Evolutionary conservation across 306 rosid species (phyloP).

Genomic region (Acacia melanoxylon): DNA sequence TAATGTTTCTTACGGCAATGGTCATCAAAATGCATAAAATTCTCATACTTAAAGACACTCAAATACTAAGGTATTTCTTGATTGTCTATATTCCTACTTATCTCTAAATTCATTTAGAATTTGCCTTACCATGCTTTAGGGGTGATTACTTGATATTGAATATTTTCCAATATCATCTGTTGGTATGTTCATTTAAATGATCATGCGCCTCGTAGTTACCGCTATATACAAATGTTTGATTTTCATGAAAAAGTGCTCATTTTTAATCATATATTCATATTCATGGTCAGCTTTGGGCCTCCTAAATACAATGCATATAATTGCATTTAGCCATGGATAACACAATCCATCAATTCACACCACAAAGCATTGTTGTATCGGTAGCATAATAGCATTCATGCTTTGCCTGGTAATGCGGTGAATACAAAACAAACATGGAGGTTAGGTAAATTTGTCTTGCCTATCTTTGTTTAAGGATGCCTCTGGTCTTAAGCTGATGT

Average conservation of each 20-base stretch:
- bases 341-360: slow-evolving; percentile 1
- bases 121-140: slow-evolving; percentile 12
- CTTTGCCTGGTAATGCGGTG: slow-evolving; percentile 56
- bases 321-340: background rate
- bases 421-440: slow-evolving; percentile 56
- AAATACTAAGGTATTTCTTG: slow-evolving; percentile 72
- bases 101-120: slow-evolving; percentile 17
- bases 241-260: background rate
- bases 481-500: slow-evolving; percentile 23
- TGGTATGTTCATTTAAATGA: background rate
- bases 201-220: background rate
- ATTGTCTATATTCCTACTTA: slow-evolving; percentile 5
- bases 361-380: background rate
- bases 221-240: background rate
- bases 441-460: too few relatives aligned
- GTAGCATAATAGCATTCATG: slow-evolving; percentile 4
- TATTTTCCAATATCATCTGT: slow-evolving; percentile 13
- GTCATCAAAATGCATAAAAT: slow-evolving; percentile 83
- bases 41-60: slow-evolving; percentile 60
- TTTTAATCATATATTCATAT: background rate
- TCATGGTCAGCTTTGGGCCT: background rate
- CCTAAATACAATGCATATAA: slow-evolving; percentile 2
- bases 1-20: slow-evolving; percentile 42
- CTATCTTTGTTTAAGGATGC: slow-evolving; percentile 5
- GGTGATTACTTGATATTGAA: background rate